Evolutionary conservation across 768 basidiomycete species (phyloP).

Genomic region (Kwoniella europaea): DNA sequence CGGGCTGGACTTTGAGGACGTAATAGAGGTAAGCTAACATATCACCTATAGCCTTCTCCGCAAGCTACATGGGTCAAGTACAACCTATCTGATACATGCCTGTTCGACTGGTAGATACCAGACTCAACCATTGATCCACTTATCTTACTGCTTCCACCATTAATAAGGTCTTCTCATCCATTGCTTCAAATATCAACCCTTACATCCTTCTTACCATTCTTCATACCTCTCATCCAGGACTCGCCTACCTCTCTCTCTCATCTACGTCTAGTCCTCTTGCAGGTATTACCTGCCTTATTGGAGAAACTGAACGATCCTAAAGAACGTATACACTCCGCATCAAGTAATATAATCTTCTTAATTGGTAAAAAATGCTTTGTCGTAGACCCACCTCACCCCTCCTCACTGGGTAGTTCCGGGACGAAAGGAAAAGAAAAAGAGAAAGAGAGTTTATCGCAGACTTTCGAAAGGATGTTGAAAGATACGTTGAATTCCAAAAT

Average conservation of each 20-base stretch:
- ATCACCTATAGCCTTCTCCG: not conserved
- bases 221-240: constrained; percentile 39
- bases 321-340: constrained; percentile 46
- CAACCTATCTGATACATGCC: not conserved
- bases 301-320: constrained; percentile 56
- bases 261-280: constrained; percentile 37
- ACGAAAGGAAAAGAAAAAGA: constrained; percentile 47
- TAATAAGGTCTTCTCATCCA: constrained; percentile 37
- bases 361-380: constrained; percentile 47
- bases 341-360: constrained; percentile 31
- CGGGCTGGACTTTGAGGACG: constrained; percentile 48
- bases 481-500: constrained; percentile 45
- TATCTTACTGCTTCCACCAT: constrained; percentile 37
- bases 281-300: constrained; percentile 47
- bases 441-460: constrained; percentile 42
- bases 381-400: constrained; percentile 27
- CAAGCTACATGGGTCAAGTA: not conserved
- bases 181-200: constrained; percentile 38
- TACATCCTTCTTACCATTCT: constrained; percentile 48
- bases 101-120: constrained; percentile 36
- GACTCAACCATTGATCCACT: constrained; percentile 45
- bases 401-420: not conserved
- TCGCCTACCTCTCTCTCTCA: constrained; percentile 21
- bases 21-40: constrained; percentile 29
- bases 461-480: constrained; percentile 48